Base-by-base conservation (phyloP, 192 early-diverging fungal genomes). In the Linnemannia hyalina region DNA sequence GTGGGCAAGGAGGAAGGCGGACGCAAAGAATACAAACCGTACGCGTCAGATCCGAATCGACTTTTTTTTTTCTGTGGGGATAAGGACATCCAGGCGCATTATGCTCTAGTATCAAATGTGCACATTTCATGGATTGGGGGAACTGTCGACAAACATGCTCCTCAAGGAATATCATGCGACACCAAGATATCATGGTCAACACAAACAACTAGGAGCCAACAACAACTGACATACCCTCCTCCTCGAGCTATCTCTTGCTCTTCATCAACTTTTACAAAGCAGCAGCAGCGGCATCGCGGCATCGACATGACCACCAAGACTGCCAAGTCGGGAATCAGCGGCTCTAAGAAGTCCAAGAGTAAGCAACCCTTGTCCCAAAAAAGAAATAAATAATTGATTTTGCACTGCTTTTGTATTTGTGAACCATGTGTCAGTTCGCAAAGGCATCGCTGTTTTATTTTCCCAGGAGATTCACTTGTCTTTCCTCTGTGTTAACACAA, bases 201-300 rank as follows among this genome's bases (percentile, higher is more conserved):
- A 29, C 29, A 32, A 13, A 29, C 57, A 60, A 29, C 8, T 65
- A 15, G 18, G 3, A 29, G n/a, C 71, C 29, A 13, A 20, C 73
- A 26, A 0, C 16, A 8, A 73, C 41, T 23, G 6, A 55, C 16
- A 13, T 52, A 1, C 4, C 32, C 52, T 29, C 54, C 18, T 49
- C 22, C 47, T 74, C 92, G 40, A 94, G 92, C 72, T 97, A 97
- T 85, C 91, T 97, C 75, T 84, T 95, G 38, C 90, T 97, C 35
- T 97, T 97, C 77, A 95, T 97, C 83, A 93, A 96, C 90, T 96
- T 97, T 90, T 97, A 95, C 82, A 6, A 46, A 47, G 60, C 18
- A 52, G 32, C 29, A 55, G 36, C n/a, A 60, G 60, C 60, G 71
- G 49, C 68, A 69, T 35, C 71, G 72, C 44, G 72, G 60, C 2